phyloP scores from a whole-genome alignment of 2,329 filamentous ascomycete genomes.

The Pyrenophora tritici-repentis region DNA sequence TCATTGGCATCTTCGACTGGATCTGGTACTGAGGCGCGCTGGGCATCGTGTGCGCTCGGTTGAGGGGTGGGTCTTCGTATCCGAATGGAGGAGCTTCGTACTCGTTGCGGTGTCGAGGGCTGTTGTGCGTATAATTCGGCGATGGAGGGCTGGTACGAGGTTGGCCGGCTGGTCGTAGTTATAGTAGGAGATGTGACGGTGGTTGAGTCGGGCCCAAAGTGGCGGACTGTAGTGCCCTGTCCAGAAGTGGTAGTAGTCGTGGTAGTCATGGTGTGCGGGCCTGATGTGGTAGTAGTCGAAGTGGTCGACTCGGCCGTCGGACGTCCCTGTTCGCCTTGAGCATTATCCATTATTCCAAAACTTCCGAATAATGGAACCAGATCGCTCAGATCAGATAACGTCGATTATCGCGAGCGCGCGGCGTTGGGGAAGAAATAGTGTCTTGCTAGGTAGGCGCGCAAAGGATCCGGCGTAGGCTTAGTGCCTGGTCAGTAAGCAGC shows the following conservation, averaged over 20 bases:
- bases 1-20: conserved; percentile 11
- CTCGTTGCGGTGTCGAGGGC: conserved; percentile 18
- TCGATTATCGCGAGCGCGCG: neutral
- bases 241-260: conserved; percentile 27
- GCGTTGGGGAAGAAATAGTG: conserved; percentile 5
- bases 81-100: conserved; percentile 35
- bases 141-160: conserved; percentile 18
- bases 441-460: no score
- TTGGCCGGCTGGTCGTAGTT: conserved; percentile 32
- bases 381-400: neutral
- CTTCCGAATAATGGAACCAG: neutral
- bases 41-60: neutral
- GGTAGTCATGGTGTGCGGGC: conserved; percentile 36
- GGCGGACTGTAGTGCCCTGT: conserved; percentile 27
- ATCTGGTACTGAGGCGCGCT: conserved; percentile 5
- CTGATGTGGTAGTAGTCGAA: conserved; percentile 32
- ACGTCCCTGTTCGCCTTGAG: conserved; percentile 11
- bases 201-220: conserved; percentile 30
- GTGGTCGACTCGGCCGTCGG: conserved; percentile 22
- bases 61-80: conserved; percentile 29
- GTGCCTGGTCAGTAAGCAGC: no score
- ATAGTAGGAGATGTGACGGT: conserved; percentile 37
- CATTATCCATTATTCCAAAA: conserved; percentile 19
- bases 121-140: conserved; percentile 6
- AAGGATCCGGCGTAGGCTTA: no score